These are phyloP conservation scores for Apiospora malaysiana DNA, from an alignment of 2,329 filamentous ascomycete genomes.

Conservation along the genomic window DNA sequence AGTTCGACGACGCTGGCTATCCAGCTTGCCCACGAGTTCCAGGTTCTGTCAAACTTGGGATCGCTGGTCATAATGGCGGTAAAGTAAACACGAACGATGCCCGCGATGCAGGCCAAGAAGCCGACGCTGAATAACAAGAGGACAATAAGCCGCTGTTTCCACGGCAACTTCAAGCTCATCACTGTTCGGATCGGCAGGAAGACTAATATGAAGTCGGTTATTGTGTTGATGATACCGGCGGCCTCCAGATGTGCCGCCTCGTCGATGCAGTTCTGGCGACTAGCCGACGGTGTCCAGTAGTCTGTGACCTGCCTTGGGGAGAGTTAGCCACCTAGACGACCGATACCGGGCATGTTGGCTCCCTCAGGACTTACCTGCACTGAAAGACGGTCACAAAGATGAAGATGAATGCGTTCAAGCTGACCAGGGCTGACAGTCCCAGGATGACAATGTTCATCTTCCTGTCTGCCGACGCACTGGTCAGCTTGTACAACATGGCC, in stretches of 20 bases:
- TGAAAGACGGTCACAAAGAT: slow-evolving; percentile 45
- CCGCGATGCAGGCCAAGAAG: slow-evolving; percentile 50
- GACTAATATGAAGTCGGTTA: slow-evolving; percentile 63
- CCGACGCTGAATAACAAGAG: slow-evolving; percentile 56
- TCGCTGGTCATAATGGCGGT: slow-evolving; percentile 38
- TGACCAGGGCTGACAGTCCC: slow-evolving; percentile 38
- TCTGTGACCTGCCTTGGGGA: slow-evolving; percentile 42
- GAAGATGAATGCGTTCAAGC: slow-evolving; percentile 42
- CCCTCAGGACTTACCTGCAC: slow-evolving; percentile 41
- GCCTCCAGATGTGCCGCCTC: slow-evolving; percentile 57
- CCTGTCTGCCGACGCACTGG: slow-evolving; percentile 37
- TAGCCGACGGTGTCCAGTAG: slow-evolving; percentile 40
- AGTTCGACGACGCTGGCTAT: slow-evolving; percentile 46
- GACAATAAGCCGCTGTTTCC: slow-evolving; percentile 52
- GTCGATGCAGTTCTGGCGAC: slow-evolving; percentile 48
- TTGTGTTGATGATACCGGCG: slow-evolving; percentile 64
- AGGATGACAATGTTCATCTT: slow-evolving; percentile 40
- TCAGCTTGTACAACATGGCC: slow-evolving; percentile 44
- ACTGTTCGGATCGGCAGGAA: slow-evolving; percentile 56
- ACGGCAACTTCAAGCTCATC: slow-evolving; percentile 50
- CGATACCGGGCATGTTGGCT: not conserved
- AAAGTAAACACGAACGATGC: slow-evolving; percentile 45
- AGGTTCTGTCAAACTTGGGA: slow-evolving; percentile 41
- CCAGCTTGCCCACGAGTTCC: slow-evolving; percentile 44
- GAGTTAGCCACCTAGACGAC: slow-evolving; percentile 38